phyloP scores from a whole-genome alignment of 768 basidiomycete species.

The Rubroboletus satanas region DNA sequence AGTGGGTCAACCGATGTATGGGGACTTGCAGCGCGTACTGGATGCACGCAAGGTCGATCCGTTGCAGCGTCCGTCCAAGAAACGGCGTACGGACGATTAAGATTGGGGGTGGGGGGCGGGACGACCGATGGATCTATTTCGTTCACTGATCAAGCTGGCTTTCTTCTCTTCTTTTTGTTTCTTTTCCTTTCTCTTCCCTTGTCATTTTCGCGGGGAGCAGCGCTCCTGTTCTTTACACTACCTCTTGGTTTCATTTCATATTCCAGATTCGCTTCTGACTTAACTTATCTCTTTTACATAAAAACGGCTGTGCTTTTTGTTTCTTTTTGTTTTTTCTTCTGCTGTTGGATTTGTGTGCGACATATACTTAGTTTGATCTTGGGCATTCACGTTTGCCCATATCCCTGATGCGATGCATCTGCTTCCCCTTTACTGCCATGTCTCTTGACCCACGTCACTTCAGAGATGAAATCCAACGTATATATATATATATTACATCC shows the following conservation, averaged over 20 bases:
- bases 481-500: background rate
- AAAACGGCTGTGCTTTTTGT: background rate
- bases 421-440: background rate
- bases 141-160: background rate
- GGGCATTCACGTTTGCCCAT: background rate
- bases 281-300: conserved; percentile 22
- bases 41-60: conserved; percentile 28
- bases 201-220: background rate
- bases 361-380: background rate
- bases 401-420: background rate
- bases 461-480: no score
- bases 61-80: conserved; percentile 24
- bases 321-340: background rate
- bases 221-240: background rate
- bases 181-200: background rate
- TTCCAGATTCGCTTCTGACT: background rate
- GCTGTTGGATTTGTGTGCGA: background rate
- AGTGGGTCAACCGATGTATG: conserved; percentile 31
- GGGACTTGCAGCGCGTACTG: conserved; percentile 24
- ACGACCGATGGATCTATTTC: background rate
- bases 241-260: background rate
- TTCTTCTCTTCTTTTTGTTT: background rate
- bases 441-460: background rate
- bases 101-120: background rate
- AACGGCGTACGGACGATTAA: conserved; percentile 29